Base-by-base conservation (phyloP, 2,329 filamentous ascomycete species). In the Pseudocercospora cruenta region DNA sequence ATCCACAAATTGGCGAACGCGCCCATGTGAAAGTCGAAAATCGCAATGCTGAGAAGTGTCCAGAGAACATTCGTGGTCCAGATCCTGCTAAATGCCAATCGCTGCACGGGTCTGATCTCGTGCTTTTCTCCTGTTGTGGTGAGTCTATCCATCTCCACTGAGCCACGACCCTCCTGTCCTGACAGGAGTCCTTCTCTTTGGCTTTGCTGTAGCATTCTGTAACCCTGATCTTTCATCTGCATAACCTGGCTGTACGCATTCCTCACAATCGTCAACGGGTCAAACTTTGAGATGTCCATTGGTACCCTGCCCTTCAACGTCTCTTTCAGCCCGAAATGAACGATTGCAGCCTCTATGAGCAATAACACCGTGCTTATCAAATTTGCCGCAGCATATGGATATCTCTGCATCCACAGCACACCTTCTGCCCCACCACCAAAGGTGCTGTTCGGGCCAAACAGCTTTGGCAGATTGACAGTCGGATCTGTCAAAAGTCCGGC, bases 1-100 rank as follows among this genome's bases (percentile, higher is more conserved):
- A 91, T 91, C 82, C 89, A 92, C 53, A 94, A 85, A 1, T 90
- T 86, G 74, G 91, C 90, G 81, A 93, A 94, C 28, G 90, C 89
- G 66, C 89, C 90, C 72, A 92, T 83, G 78, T 92, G 90, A 73
- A 92, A 88, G 69, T 90, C 88, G 71, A 91, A 88, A 58, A 92
- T 85, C 33, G 88, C 88, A 69, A 90, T 88, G 26, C 84, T 85
- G 57, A 91, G 74, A 2, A 93, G 76, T 0, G 84, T 86, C 69
- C 84, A 79, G n/a, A 87, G 72, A 26, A 87, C 82, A 66, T 87
- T 87, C 8, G 78, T 75, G 0, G 82, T 85, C 80, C 83, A 86
- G 43, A 87, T 85, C 53, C 83, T 79, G 28, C 79, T 76, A 74
- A 86, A 83, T 1, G 81, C 73, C 3, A 82, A 75, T 21, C 79